Percentiles rank a stretch among this genome's conserved stretches.
These are phyloP conservation scores for Acacia confusa DNA, from an alignment of 306 rosid species.

Conservation along the genomic window DNA sequence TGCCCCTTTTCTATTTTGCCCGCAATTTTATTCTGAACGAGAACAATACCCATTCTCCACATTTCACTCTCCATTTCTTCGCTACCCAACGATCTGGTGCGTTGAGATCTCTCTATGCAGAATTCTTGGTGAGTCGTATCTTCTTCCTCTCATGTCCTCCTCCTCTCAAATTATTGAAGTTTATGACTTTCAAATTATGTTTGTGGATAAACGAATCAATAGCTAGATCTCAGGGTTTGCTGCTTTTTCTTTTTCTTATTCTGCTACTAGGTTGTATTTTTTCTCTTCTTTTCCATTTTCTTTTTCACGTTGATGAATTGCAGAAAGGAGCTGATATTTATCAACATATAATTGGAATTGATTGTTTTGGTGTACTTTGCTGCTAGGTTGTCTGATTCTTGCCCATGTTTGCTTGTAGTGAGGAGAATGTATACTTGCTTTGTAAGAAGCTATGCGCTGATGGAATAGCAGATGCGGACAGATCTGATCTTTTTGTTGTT, in stretches of 20 bases:
- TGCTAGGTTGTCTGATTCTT: too few species aligned
- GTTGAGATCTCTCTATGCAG: slow-evolving; percentile 30
- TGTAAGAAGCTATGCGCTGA: slow-evolving; percentile 65
- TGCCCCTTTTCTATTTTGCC: too few species aligned
- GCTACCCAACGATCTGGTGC: background rate
- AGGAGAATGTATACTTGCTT: slow-evolving; percentile 81
- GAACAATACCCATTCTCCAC: background rate
- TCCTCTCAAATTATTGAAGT: background rate
- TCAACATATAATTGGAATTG: background rate
- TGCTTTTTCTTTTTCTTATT: background rate
- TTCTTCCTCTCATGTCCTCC: background rate
- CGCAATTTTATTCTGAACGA: background rate
- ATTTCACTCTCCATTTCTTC: background rate
- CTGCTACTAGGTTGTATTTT: background rate
- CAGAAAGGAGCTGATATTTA: background rate
- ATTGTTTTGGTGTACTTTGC: too few species aligned
- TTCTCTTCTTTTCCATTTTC: background rate
- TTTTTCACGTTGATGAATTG: background rate
- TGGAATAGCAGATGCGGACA: slow-evolving; percentile 56
- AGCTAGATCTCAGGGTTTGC: slow-evolving; percentile 19
- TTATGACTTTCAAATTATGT: background rate
- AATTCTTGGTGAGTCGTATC: slow-evolving; percentile 28
- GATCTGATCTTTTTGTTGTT: slow-evolving; percentile 71
- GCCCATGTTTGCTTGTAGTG: slow-evolving; percentile 47
- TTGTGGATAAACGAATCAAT: background rate